Conservation (phyloP, 2,329 filamentous ascomycete genomes). For the Byssochlamys sp. region DNA sequence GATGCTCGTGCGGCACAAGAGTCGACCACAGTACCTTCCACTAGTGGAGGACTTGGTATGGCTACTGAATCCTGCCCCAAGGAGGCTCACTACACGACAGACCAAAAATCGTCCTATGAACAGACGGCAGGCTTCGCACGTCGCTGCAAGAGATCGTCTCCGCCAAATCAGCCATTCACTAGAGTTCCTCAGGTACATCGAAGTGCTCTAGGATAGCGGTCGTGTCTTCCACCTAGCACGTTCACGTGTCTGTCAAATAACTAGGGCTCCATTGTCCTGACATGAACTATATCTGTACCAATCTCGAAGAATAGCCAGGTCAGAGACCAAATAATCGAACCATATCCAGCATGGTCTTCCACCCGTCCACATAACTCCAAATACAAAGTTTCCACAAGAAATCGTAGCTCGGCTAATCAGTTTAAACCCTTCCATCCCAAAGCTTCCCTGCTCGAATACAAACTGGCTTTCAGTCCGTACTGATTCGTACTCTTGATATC, state of each 20-base stretch:
- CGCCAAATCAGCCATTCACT: too few species aligned
- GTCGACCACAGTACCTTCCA: not conserved
- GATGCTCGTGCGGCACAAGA: not conserved
- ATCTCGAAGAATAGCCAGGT: not conserved
- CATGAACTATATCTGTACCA: not conserved
- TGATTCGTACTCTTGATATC: constrained; percentile 52
- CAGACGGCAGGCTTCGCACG: too few species aligned
- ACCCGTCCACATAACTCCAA: not conserved
- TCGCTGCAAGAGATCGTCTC: too few species aligned
- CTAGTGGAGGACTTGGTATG: not conserved
- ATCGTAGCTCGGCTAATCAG: too few species aligned
- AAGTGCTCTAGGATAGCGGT: not conserved
- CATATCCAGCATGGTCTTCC: not conserved
- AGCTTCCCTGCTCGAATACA: constrained; percentile 34
- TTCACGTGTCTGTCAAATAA: not conserved
- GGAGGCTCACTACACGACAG: not conserved
- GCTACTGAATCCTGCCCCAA: not conserved
- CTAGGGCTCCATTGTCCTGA: not conserved
- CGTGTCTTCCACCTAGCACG: not conserved
- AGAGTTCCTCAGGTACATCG: not conserved
- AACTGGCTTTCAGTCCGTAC: constrained; percentile 50
- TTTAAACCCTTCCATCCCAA: constrained; percentile 16
- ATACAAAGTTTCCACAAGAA: not conserved
- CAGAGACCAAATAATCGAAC: constrained; percentile 5
- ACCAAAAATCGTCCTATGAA: too few species aligned